Evolutionary conservation across 257 asterid genomes (phyloP).

Genomic region (Voacanga thouarsii): DNA sequence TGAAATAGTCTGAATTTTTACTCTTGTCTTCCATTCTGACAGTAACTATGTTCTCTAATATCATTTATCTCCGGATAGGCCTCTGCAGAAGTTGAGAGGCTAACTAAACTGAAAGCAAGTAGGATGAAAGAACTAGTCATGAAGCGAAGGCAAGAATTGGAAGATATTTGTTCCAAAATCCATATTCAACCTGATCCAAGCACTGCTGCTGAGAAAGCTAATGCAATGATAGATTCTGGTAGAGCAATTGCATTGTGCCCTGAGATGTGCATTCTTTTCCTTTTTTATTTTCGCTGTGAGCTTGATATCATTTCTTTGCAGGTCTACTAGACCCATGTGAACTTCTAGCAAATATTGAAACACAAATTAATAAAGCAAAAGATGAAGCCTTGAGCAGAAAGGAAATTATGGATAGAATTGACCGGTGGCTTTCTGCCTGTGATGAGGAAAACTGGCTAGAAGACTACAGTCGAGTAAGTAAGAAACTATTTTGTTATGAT

Average conservation of each 20-base stretch:
- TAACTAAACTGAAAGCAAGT: slow-evolving; percentile 73
- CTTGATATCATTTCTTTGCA: slow-evolving; percentile 25
- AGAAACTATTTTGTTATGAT: slow-evolving; percentile 1
- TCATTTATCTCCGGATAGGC: slow-evolving; percentile 11
- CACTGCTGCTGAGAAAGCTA: slow-evolving; percentile 83
- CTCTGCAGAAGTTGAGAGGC: slow-evolving; percentile 82
- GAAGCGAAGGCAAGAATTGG: slow-evolving; percentile 83
- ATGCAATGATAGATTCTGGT: slow-evolving; percentile 95
- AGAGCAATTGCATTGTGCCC: slow-evolving; percentile 7
- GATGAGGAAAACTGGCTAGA: slow-evolving; percentile 97
- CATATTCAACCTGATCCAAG: slow-evolving; percentile 86
- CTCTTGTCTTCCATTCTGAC: slow-evolving; percentile 7
- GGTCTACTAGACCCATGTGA: slow-evolving; percentile 96
- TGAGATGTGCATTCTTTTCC: neutral
- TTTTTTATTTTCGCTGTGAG: neutral
- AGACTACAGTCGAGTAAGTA: slow-evolving; percentile 71
- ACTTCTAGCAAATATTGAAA: slow-evolving; percentile 75
- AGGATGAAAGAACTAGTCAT: slow-evolving; percentile 89
- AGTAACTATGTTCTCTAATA: neutral
- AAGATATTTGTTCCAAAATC: slow-evolving; percentile 63
- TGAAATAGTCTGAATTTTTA: slow-evolving; percentile 8
- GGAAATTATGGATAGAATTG: slow-evolving; percentile 79
- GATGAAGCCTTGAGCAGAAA: slow-evolving; percentile 80
- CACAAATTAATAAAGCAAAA: slow-evolving; percentile 66
- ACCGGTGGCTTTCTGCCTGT: slow-evolving; percentile 91